Evolutionary conservation across 805 yeast genomes (phyloP), one percentile per base, ranked within the genome.

Genomic region (Starmerella gropengiesseri): DNA sequence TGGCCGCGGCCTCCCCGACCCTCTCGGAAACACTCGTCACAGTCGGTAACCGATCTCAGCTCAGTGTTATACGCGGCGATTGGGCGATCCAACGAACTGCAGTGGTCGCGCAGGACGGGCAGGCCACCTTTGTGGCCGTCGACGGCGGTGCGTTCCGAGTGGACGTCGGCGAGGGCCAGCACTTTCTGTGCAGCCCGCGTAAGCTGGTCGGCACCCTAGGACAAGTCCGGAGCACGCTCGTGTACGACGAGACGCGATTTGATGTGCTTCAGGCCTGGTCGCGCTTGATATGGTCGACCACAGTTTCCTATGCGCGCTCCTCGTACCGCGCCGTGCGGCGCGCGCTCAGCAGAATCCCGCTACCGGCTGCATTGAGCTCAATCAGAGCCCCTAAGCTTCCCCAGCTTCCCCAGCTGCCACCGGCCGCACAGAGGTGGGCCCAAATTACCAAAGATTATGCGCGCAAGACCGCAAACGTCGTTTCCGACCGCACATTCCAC

Each of bases 131-230:
- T 4, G 37, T 37, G 9, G 33, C 45, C 2, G 47, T 43, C 2
- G 40, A 34, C 14, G 33, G 44, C n/a, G 50, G 50, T n/a, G 20
- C 39, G 9, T 47, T 28, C 27, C 37, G 50, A 5, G 50, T 47
- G n/a, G 50, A 47, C 28, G 21, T 47, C 3, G 45, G 41, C 34
- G 17, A 31, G 13, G 47, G 47, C 27, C 22, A 43, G n/a, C 39
- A 23, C 12, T 44, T 47, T 14, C 31, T 37, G 19, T 47, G 47
- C 40, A 34, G 31, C 7, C 50, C 47, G 7, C 16, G 22, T 19
- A 40, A 37, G n/a, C 12, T 47, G 11, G 20, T 42, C n/a, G 50
- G 43, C 17, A 37, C 39, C 3, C 30, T 40, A 4, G 50, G 47
- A 16, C 19, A 14, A n/a, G 29, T 33, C 9, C 23, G 18, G 6